A percentile compares a stretch with the other conserved stretches of the same genome.
phyloP scores from a whole-genome alignment of 495 filamentous ascomycete genomes.

The Clohesyomyces aquaticus region DNA sequence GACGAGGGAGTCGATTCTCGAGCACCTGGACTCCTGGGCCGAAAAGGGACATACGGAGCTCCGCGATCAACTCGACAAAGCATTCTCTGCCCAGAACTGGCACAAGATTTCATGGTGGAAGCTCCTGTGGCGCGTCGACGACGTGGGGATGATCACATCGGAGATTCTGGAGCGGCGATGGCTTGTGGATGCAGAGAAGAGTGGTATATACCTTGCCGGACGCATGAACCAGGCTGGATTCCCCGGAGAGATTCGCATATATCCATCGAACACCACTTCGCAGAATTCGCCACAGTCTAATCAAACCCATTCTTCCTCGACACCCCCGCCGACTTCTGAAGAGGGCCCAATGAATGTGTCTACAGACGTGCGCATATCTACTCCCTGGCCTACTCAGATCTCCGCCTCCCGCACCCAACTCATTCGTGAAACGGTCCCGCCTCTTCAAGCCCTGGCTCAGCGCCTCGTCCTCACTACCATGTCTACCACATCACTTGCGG shows the following conservation, averaged over 20 bases:
- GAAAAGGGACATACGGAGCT: constrained; percentile 81
- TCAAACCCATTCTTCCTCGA: neutral
- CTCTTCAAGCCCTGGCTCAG: constrained; percentile 79
- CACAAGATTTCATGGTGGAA: constrained; percentile 87
- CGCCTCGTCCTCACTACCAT: constrained; percentile 74
- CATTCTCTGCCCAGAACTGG: constrained; percentile 73
- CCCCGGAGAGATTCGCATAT: constrained; percentile 6
- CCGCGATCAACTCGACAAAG: constrained; percentile 71
- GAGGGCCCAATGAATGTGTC: constrained; percentile 9
- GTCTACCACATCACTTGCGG: constrained; percentile 64
- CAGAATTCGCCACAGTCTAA: neutral
- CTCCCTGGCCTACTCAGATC: constrained; percentile 55
- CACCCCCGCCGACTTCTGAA: neutral
- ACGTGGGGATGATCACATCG: constrained; percentile 77
- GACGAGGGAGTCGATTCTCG: constrained; percentile 57
- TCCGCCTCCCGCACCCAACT: constrained; percentile 61
- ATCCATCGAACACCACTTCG: constrained; percentile 1
- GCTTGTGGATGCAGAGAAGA: constrained; percentile 72
- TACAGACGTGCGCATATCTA: constrained; percentile 23
- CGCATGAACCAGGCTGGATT: constrained; percentile 70
- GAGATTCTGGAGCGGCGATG: constrained; percentile 77
- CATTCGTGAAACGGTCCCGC: constrained; percentile 66
- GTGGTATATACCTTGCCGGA: constrained; percentile 78
- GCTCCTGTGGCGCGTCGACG: constrained; percentile 90
- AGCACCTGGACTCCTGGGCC: constrained; percentile 69